Evolutionary conservation across 441 rosid species (phyloP).

Genomic region (Gossypium laxum): DNA sequence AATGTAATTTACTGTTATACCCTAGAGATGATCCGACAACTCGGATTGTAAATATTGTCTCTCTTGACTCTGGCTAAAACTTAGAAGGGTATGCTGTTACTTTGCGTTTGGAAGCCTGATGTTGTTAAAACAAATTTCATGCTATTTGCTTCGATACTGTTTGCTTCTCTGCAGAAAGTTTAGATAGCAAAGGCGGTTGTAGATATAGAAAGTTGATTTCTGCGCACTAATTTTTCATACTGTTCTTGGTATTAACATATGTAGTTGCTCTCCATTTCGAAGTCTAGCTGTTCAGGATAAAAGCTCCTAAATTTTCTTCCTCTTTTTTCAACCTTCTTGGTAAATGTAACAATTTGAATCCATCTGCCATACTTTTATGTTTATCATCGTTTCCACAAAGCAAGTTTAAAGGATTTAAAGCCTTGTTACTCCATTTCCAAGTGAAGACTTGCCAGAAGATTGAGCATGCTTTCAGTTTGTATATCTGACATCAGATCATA

Average conservation of each 20-base stretch:
- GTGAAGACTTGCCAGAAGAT: neutral
- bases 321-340: no score
- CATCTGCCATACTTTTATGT: no score
- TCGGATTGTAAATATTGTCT: slow-evolving; percentile 13
- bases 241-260: no score
- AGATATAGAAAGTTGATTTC: no score
- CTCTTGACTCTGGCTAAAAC: slow-evolving; percentile 3
- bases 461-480: neutral
- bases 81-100: neutral
- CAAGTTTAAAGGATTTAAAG: neutral
- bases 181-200: no score
- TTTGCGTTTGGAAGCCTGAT: slow-evolving; percentile 2
- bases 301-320: no score
- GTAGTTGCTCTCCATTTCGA: no score
- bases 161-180: neutral
- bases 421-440: neutral
- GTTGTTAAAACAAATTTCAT: slow-evolving; percentile 5
- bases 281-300: no score
- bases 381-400: neutral
- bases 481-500: neutral
- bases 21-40: neutral
- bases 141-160: neutral
- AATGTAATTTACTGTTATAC: slow-evolving; percentile 4
- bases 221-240: no score
- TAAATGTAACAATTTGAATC: no score